These are phyloP conservation scores for Chenopodium quinoa DNA, from an alignment of 148 eudicot genomes.

Conservation along the genomic window DNA sequence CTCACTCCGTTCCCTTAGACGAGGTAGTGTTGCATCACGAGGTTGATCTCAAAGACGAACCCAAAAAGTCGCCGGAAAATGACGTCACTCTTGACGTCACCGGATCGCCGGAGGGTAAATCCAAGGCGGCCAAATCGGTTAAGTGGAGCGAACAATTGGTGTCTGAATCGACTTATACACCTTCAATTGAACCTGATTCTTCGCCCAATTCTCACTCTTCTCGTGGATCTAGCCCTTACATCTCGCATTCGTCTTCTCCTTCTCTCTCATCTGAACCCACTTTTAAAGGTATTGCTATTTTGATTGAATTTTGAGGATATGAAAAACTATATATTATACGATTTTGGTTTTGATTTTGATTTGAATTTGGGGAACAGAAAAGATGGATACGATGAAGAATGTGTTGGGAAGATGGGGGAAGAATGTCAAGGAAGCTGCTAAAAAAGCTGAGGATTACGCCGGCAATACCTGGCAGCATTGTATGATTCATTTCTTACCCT, in stretches of 20 bases:
- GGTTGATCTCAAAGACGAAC: conserved; percentile 3
- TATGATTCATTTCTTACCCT: conserved; percentile 25
- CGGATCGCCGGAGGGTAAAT: conserved; percentile 5
- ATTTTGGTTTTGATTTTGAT: not conserved
- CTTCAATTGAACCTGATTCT: conserved; percentile 30
- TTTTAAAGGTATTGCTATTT: conserved; percentile 37
- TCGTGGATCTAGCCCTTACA: conserved; percentile 37
- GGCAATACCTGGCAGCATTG: conserved; percentile 97
- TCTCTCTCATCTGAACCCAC: conserved; percentile 25
- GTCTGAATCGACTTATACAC: conserved; percentile 35
- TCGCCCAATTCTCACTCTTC: conserved; percentile 10
- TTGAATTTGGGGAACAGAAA: conserved; percentile 38
- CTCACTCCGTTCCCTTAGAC: conserved; percentile 15
- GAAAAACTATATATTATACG: too few species aligned
- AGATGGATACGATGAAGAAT: conserved; percentile 56
- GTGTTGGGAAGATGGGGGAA: conserved; percentile 86
- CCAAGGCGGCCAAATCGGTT: conserved; percentile 47
- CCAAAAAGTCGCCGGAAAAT: conserved; percentile 10
- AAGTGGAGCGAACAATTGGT: conserved; percentile 61
- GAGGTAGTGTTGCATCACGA: conserved; percentile 12
- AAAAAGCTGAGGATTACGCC: conserved; percentile 83
- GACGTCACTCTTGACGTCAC: not conserved
- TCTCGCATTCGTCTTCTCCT: conserved; percentile 31
- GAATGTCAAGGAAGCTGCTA: conserved; percentile 75
- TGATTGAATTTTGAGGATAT: not conserved